Conservation (phyloP, 2,329 filamentous ascomycete species). For the Thermomyces lanuginosus region DNA sequence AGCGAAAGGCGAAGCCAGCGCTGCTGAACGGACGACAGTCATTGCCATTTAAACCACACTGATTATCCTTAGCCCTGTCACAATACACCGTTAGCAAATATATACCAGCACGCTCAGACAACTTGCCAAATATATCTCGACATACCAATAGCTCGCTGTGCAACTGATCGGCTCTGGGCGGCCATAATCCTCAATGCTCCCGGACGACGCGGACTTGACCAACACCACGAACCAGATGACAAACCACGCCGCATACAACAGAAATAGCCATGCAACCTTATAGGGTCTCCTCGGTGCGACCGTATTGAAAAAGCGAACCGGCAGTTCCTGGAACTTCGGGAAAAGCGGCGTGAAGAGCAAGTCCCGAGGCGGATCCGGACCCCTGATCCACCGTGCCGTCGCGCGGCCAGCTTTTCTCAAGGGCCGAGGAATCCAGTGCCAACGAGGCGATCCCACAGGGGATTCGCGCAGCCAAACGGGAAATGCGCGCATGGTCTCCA, state of each 20-base stretch:
- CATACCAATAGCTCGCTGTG: conserved; percentile 30
- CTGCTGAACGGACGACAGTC: conserved; percentile 39
- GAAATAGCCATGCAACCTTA: conserved; percentile 26
- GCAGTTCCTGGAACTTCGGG: conserved; percentile 31
- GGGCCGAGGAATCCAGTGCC: conserved; percentile 32
- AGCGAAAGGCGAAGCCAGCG: conserved; percentile 37
- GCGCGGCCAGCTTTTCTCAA: conserved; percentile 29
- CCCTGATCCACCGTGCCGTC: conserved; percentile 30
- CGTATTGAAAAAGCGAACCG: conserved; percentile 26
- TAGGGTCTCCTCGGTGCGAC: conserved; percentile 32
- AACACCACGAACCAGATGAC: conserved; percentile 31
- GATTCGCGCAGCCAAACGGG: conserved; percentile 34
- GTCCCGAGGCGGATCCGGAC: conserved; percentile 30
- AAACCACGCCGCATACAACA: conserved; percentile 32
- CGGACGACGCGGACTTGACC: conserved; percentile 29
- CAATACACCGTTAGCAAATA: conserved; percentile 3
- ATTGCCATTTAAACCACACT: conserved; percentile 39
- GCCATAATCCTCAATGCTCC: conserved; percentile 34
- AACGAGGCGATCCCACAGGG: conserved; percentile 31
- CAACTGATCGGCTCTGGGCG: conserved; percentile 31
- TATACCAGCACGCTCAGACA: background rate
- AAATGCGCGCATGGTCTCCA: conserved; percentile 11
- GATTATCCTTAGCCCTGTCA: conserved; percentile 25
- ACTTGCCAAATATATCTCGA: conserved; percentile 6
- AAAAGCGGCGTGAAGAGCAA: conserved; percentile 32